A percentile compares a stretch with the other conserved stretches of the same genome.
Conservation (phyloP, 2,329 filamentous ascomycete genomes). For the Nemania sp. region DNA sequence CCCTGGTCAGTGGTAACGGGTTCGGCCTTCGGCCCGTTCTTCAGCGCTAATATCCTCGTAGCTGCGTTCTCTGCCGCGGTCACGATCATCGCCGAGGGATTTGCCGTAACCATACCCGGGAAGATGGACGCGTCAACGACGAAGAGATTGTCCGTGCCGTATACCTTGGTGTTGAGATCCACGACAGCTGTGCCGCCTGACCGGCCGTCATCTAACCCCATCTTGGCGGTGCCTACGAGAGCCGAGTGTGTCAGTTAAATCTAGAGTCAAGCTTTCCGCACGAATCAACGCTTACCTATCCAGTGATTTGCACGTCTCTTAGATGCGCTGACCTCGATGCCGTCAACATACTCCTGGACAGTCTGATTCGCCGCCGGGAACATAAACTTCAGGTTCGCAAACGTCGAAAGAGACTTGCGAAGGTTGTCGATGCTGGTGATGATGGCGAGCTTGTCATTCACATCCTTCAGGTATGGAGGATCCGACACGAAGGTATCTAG, state of each 20-base stretch:
- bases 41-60: constrained; percentile 39
- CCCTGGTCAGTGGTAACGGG: constrained; percentile 26
- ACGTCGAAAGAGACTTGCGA: constrained; percentile 54
- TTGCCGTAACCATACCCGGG: constrained; percentile 69
- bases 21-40: constrained; percentile 23
- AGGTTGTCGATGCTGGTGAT: constrained; percentile 64
- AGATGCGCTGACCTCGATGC: constrained; percentile 41
- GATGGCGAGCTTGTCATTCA: constrained; percentile 63
- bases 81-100: constrained; percentile 56
- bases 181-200: constrained; percentile 61
- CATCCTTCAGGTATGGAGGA: constrained; percentile 61
- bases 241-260: neutral
- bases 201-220: constrained; percentile 61
- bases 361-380: constrained; percentile 57
- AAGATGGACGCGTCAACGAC: constrained; percentile 71
- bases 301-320: constrained; percentile 55
- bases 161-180: constrained; percentile 66
- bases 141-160: constrained; percentile 69
- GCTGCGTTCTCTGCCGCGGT: constrained; percentile 46
- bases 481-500: constrained; percentile 62
- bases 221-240: constrained; percentile 54
- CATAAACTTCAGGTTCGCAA: constrained; percentile 60
- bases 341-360: constrained; percentile 58
- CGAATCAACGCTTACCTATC: constrained; percentile 50
- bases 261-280: too few relatives aligned